Conservation (phyloP, 441 rosid species). For the Populus hybrid region DNA sequence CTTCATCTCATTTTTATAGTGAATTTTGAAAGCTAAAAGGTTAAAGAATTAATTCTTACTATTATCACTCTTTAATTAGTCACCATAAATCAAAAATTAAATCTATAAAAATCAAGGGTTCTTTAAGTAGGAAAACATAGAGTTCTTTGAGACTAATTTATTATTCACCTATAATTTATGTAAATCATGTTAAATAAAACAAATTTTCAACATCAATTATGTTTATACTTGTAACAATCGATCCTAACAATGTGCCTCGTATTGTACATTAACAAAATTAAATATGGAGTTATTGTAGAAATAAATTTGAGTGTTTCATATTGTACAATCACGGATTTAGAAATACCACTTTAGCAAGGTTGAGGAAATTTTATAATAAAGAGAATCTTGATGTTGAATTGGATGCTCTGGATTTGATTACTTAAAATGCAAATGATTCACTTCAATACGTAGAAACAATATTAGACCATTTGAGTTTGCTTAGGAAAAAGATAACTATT, state of each 20-base stretch:
- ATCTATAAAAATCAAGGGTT: too few species aligned
- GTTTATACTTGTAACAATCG: constrained; percentile 81
- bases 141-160: too few species aligned
- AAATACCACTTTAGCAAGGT: constrained; percentile 26
- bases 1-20: too few species aligned
- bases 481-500: constrained; percentile 71
- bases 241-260: constrained; percentile 85
- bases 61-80: too few species aligned
- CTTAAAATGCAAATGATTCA: constrained; percentile 86
- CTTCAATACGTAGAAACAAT: constrained; percentile 95
- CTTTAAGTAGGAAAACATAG: too few species aligned
- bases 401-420: constrained; percentile 85
- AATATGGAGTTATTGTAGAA: constrained; percentile 63
- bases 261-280: constrained; percentile 88
- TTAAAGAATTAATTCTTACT: too few species aligned
- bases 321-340: too few species aligned
- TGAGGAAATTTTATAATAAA: constrained; percentile 57
- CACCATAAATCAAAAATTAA: too few species aligned
- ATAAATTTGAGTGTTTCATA: too few species aligned
- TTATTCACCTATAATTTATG: too few species aligned
- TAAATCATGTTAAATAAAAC: too few species aligned
- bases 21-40: too few species aligned
- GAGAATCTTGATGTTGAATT: constrained; percentile 84
- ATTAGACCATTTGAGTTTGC: constrained; percentile 89
- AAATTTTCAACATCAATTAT: constrained; percentile 24